A percentile compares a stretch with the other conserved stretches of the same genome.
These are phyloP conservation scores for Pugionium dolabratum DNA, from an alignment of 345 rosid genomes.

Conservation along the genomic window DNA sequence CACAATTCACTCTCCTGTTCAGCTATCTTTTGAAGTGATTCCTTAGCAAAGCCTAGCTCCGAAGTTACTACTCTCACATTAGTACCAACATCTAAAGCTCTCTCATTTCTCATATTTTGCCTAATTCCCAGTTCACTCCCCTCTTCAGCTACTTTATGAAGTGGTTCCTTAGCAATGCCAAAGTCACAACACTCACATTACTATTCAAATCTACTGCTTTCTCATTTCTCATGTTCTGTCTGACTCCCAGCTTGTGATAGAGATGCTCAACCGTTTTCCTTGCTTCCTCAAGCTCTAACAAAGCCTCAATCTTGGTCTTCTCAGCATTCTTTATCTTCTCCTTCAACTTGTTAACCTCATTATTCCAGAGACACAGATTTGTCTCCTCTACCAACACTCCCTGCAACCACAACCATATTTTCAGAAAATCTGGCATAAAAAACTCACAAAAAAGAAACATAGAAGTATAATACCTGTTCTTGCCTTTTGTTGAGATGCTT, in stretches of 20 bases:
- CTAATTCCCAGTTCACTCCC: slow-evolving; percentile 46
- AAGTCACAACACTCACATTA: slow-evolving; percentile 64
- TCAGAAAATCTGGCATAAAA: slow-evolving; percentile 2
- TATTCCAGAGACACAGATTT: slow-evolving; percentile 62
- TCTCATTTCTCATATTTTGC: slow-evolving; percentile 63
- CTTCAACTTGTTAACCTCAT: slow-evolving; percentile 69
- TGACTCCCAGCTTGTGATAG: slow-evolving; percentile 49
- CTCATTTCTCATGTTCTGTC: slow-evolving; percentile 58
- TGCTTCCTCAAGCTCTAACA: slow-evolving; percentile 72
- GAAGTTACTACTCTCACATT: slow-evolving; percentile 70
- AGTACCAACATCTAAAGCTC: slow-evolving; percentile 41
- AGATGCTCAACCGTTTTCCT: slow-evolving; percentile 64
- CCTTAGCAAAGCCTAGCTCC: slow-evolving; percentile 83
- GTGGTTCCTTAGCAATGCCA: slow-evolving; percentile 71
- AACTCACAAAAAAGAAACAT: slow-evolving; percentile 2
- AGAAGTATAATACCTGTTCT: slow-evolving; percentile 42
- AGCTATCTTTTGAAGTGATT: slow-evolving; percentile 74
- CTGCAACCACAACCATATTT: slow-evolving; percentile 42
- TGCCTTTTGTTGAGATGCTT: slow-evolving; percentile 53
- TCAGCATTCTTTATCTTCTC: slow-evolving; percentile 68
- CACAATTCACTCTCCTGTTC: slow-evolving; percentile 73
- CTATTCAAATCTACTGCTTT: slow-evolving; percentile 50
- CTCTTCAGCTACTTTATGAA: slow-evolving; percentile 75
- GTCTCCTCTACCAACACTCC: slow-evolving; percentile 67
- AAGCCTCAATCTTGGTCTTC: slow-evolving; percentile 65